Conservation (phyloP, 768 basidiomycete genomes). For the Mycena sanguinolenta region DNA sequence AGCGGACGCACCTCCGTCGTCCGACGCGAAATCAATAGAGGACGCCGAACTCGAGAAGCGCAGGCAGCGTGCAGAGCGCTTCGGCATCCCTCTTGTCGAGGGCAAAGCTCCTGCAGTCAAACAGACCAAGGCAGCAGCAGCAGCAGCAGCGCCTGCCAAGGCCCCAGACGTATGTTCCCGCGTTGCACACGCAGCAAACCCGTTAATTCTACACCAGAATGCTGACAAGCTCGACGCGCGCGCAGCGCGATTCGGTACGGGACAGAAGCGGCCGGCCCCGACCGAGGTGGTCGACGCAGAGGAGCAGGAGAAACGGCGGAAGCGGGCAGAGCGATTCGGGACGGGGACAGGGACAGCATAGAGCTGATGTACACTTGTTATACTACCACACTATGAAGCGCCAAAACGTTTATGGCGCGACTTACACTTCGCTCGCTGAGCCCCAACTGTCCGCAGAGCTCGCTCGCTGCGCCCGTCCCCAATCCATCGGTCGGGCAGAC, state of each 20-base stretch:
- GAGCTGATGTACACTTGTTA: neutral
- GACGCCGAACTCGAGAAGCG: slow-evolving; percentile 71
- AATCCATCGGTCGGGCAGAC: slow-evolving; percentile 51
- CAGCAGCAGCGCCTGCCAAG: slow-evolving; percentile 19
- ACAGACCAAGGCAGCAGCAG: slow-evolving; percentile 37
- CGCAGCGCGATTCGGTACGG: slow-evolving; percentile 67
- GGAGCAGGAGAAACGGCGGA: slow-evolving; percentile 69
- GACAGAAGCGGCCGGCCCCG: slow-evolving; percentile 51
- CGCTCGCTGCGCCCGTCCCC: slow-evolving; percentile 51
- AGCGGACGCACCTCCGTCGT: neutral
- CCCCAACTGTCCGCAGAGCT: slow-evolving; percentile 57
- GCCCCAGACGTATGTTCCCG: slow-evolving; percentile 42
- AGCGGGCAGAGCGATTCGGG: slow-evolving; percentile 77
- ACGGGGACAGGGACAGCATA: slow-evolving; percentile 27
- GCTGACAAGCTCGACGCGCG: slow-evolving; percentile 64
- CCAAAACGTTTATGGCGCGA: slow-evolving; percentile 39
- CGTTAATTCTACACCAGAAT: slow-evolving; percentile 50
- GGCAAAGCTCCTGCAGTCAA: slow-evolving; percentile 38
- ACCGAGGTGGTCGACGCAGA: slow-evolving; percentile 65
- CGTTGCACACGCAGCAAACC: neutral
- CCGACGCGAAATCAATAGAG: slow-evolving; percentile 26
- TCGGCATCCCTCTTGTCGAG: slow-evolving; percentile 74
- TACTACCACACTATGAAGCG: slow-evolving; percentile 11
- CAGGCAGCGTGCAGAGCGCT: slow-evolving; percentile 75
- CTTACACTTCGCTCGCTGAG: slow-evolving; percentile 57